Conservation (phyloP, 306 rosid genomes). For the Trifolium fragiferum region DNA sequence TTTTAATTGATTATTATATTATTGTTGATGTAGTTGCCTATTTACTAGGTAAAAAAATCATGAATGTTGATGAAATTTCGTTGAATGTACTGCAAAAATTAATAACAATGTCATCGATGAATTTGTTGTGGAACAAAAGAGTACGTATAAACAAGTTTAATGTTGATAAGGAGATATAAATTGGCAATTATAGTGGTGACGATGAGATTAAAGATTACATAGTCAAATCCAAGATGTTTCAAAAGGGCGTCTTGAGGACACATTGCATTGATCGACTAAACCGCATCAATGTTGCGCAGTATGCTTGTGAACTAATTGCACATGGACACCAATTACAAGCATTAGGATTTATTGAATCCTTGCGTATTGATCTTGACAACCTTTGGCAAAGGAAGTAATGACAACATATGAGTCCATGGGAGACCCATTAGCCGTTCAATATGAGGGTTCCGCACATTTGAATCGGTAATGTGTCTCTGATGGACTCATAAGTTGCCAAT, state of each 20-base stretch:
- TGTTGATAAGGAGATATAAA: slow-evolving; percentile 51
- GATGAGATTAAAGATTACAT: slow-evolving; percentile 42
- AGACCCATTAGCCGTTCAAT: slow-evolving; percentile 84
- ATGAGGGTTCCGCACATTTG: slow-evolving; percentile 80
- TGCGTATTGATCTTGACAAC: slow-evolving; percentile 70
- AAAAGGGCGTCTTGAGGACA: slow-evolving; percentile 88
- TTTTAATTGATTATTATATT: slow-evolving; percentile 30
- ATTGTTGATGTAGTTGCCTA: not conserved
- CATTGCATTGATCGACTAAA: slow-evolving; percentile 96
- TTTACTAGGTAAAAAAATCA: too few relatives aligned
- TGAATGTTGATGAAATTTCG: not conserved
- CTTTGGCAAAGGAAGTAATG: slow-evolving; percentile 89
- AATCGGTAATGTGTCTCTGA: slow-evolving; percentile 76
- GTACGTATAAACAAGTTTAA: slow-evolving; percentile 44
- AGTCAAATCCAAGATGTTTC: slow-evolving; percentile 58
- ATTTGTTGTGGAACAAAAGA: slow-evolving; percentile 51
- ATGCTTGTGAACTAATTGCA: slow-evolving; percentile 80
- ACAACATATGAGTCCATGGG: slow-evolving; percentile 87
- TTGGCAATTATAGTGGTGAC: slow-evolving; percentile 38
- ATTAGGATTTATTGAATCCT: slow-evolving; percentile 66
- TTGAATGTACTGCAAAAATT: slow-evolving; percentile 52
- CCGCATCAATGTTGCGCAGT: slow-evolving; percentile 97
- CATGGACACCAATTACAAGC: slow-evolving; percentile 76
- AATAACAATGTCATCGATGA: slow-evolving; percentile 44
- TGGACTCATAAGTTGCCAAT: slow-evolving; percentile 79